These are phyloP conservation scores for Boletus barrowsii DNA, from an alignment of 768 basidiomycete species.

Conservation along the genomic window DNA sequence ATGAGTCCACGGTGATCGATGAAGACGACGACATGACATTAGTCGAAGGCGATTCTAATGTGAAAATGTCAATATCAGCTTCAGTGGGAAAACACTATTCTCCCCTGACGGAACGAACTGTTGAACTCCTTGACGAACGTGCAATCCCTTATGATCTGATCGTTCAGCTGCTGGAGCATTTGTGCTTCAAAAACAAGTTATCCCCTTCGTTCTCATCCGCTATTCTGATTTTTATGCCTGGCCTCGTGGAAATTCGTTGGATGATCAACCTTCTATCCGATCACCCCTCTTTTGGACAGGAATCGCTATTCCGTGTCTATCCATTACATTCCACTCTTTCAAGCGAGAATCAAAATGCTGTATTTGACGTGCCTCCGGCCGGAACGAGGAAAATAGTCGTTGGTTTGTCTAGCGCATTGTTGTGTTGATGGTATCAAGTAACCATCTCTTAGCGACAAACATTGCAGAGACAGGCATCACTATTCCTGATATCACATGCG, in stretches of 20 bases:
- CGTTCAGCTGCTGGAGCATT: constrained; percentile 71
- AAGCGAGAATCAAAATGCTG: constrained; percentile 84
- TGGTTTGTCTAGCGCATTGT: constrained; percentile 42
- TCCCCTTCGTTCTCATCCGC: constrained; percentile 68
- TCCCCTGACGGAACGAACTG: constrained; percentile 63
- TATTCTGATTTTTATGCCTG: constrained; percentile 90
- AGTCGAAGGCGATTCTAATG: constrained; percentile 15
- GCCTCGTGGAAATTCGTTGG: constrained; percentile 88
- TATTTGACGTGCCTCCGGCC: constrained; percentile 81
- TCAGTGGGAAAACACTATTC: constrained; percentile 83
- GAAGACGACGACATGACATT: constrained; percentile 64
- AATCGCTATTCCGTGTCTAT: constrained; percentile 66
- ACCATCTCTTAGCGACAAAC: constrained; percentile 62
- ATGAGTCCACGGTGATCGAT: too few species aligned
- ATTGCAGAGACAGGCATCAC: constrained; percentile 98
- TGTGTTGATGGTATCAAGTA: neutral
- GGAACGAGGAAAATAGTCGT: constrained; percentile 93
- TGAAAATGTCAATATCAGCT: constrained; percentile 31
- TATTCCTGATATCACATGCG: constrained; percentile 96
- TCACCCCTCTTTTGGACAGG: constrained; percentile 67
- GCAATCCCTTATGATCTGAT: constrained; percentile 92
- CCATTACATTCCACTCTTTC: constrained; percentile 93
- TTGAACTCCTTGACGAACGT: constrained; percentile 85
- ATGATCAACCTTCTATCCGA: constrained; percentile 78
- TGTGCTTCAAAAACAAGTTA: constrained; percentile 67